A percentile compares a stretch with the other conserved stretches of the same genome.
These are phyloP conservation scores for Crucihimalaya himalaica DNA, from an alignment of 345 rosid species.

Conservation along the genomic window DNA sequence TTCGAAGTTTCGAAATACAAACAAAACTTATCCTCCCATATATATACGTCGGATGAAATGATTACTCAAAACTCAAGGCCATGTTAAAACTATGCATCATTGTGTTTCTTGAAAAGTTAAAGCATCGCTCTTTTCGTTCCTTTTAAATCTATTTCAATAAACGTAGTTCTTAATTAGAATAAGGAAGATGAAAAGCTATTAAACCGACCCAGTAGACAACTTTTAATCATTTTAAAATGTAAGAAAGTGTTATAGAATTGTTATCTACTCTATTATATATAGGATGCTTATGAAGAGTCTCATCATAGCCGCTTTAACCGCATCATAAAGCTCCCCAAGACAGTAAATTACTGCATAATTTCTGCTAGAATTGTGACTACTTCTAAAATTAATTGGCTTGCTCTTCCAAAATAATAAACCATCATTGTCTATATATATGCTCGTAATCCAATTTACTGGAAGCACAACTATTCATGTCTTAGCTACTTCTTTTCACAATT, in stretches of 20 bases:
- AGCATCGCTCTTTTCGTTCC: not conserved
- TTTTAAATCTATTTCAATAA: not conserved
- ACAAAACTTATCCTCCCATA: too few relatives aligned
- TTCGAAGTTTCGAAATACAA: too few relatives aligned
- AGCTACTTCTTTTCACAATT: not conserved
- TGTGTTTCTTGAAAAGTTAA: not conserved
- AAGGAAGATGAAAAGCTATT: not conserved
- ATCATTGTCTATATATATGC: not conserved
- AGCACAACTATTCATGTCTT: not conserved
- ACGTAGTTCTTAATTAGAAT: not conserved
- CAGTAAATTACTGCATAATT: slow-evolving; percentile 10
- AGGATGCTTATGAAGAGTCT: not conserved
- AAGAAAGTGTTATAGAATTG: not conserved
- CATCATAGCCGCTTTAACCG: slow-evolving; percentile 13
- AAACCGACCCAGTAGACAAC: too few relatives aligned
- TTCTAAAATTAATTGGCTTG: too few relatives aligned
- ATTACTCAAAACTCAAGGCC: too few relatives aligned
- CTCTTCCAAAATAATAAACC: too few relatives aligned
- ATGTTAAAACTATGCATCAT: not conserved
- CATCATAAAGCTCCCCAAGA: slow-evolving; percentile 13
- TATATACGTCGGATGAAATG: too few relatives aligned
- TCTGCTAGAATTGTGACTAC: not conserved
- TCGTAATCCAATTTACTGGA: not conserved
- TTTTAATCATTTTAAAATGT: not conserved
- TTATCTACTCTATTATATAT: not conserved